Percentiles rank a stretch among this genome's conserved stretches.
phyloP scores from a whole-genome alignment of 352 stramenopile species.

The Pythium volutum region DNA sequence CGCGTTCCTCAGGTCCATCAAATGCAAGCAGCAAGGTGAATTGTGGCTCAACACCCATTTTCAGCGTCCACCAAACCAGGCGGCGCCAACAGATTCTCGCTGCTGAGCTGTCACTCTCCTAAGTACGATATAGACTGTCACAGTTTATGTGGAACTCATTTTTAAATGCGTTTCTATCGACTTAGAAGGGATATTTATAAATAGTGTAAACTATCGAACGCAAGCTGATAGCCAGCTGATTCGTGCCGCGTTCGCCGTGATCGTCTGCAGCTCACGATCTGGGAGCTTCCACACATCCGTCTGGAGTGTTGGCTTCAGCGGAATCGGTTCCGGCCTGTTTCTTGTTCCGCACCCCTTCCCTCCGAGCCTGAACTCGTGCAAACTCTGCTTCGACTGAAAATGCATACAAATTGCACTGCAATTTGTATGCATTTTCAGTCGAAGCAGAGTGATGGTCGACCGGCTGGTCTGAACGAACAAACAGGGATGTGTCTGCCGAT shows the following conservation, averaged over 20 bases:
- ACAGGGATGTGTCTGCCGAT: not conserved
- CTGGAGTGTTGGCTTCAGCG: not conserved
- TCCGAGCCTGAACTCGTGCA: not conserved
- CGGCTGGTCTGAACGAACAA: not conserved
- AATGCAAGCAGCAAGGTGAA: not conserved
- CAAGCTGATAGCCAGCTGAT: conserved; percentile 10
- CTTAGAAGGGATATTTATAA: not conserved
- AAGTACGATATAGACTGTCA: conserved; percentile 5
- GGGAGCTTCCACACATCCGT: not conserved
- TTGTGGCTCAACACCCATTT: not conserved
- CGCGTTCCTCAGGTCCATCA: conserved; percentile 16
- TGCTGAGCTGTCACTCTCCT: not conserved
- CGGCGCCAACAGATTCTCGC: not conserved
- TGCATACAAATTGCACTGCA: not conserved
- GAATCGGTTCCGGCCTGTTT: not conserved
- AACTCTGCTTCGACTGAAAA: not conserved
- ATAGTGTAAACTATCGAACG: not conserved
- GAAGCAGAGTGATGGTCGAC: conserved; percentile 4
- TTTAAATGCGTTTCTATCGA: not conserved
- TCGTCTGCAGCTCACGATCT: conserved; percentile 3
- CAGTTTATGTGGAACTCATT: not conserved
- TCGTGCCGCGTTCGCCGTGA: conserved; percentile 3
- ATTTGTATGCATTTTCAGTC: not conserved
- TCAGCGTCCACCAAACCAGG: not conserved
- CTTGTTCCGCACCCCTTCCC: conserved; percentile 7